Conservation (phyloP, 441 rosid species). For the Bocquillonia castaneifolia region DNA sequence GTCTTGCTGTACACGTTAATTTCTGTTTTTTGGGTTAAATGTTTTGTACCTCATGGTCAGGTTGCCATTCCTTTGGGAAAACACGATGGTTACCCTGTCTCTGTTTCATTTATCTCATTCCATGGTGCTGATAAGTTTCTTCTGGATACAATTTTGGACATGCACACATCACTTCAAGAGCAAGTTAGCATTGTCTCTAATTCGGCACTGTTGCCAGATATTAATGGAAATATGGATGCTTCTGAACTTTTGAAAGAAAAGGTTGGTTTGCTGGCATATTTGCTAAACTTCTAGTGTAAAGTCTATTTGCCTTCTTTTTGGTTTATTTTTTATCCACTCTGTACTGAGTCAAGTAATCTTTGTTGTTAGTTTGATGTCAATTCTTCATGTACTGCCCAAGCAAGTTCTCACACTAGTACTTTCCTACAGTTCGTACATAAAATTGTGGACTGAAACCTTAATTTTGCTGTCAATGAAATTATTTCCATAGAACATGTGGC, state of each 20-base stretch:
- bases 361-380: neutral
- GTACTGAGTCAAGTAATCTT: too few relatives aligned
- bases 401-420: neutral
- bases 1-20: slow-evolving; percentile 10
- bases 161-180: slow-evolving; percentile 72
- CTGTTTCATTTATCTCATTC: slow-evolving; percentile 70
- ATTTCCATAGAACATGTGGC: neutral
- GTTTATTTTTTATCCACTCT: neutral
- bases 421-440: neutral
- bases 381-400: neutral
- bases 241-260: slow-evolving; percentile 87
- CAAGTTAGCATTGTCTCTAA: slow-evolving; percentile 55
- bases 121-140: slow-evolving; percentile 91
- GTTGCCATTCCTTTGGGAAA: slow-evolving; percentile 74
- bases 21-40: slow-evolving; percentile 9
- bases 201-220: slow-evolving; percentile 45
- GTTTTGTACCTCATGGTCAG: slow-evolving; percentile 36
- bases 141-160: slow-evolving; percentile 76
- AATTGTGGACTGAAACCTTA: neutral
- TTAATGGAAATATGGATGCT: slow-evolving; percentile 49
- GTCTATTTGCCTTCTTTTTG: neutral
- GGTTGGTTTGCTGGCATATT: slow-evolving; percentile 34
- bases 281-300: neutral
- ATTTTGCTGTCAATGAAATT: neutral
- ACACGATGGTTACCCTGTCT: slow-evolving; percentile 58